These are phyloP conservation scores for Fusarium lyarnte DNA, from an alignment of 2,329 filamentous ascomycete genomes.

Conservation along the genomic window DNA sequence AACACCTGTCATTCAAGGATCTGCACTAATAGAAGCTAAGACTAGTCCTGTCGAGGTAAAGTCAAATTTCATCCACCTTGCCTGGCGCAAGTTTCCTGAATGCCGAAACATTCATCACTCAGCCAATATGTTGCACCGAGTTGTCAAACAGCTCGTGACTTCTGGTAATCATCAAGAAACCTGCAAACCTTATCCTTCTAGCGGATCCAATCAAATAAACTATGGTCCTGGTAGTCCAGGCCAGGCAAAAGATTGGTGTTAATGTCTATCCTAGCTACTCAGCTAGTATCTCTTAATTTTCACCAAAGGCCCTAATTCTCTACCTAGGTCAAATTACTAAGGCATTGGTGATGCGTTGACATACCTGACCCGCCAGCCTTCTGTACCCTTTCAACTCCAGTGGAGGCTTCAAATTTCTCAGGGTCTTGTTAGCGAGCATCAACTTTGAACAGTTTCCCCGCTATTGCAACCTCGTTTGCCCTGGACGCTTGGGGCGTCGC, in stretches of 20 bases:
- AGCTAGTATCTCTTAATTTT: background rate
- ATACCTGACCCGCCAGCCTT: background rate
- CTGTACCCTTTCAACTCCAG: constrained; percentile 16
- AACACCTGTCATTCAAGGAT: constrained; percentile 23
- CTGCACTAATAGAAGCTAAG: constrained; percentile 21
- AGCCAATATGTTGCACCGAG: background rate
- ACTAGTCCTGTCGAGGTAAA: constrained; percentile 29
- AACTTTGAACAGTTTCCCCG: constrained; percentile 17
- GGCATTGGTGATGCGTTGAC: constrained; percentile 13
- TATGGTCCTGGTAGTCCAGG: background rate
- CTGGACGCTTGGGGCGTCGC: background rate
- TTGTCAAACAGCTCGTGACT: background rate
- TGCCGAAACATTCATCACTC: constrained; percentile 20
- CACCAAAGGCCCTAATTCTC: background rate
- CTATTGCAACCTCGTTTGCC: constrained; percentile 17
- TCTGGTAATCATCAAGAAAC: constrained; percentile 2
- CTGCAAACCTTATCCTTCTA: constrained; percentile 5
- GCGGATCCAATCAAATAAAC: background rate
- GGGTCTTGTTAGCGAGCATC: constrained; percentile 20
- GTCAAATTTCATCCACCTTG: background rate
- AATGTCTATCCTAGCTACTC: background rate
- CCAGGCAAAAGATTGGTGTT: background rate
- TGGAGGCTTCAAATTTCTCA: constrained; percentile 2
- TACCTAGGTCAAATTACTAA: constrained; percentile 8
- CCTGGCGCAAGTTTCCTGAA: constrained; percentile 3